Evolutionary conservation across 2,329 filamentous ascomycete genomes (phyloP).

Genomic region (Fusarium vanettenii): DNA sequence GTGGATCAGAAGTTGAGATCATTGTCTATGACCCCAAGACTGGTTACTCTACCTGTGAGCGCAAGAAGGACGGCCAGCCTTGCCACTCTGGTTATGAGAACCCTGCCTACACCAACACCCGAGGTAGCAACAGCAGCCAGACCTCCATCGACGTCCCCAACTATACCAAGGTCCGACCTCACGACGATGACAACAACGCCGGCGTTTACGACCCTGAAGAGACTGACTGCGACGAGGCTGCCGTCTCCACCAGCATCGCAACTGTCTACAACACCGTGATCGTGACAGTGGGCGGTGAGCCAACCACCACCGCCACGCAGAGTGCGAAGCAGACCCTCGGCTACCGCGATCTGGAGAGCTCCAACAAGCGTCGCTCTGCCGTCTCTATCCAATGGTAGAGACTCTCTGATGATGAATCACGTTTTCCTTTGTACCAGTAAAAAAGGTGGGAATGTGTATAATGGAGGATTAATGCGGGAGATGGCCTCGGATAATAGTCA

Average conservation of each 20-base stretch:
- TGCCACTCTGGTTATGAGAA: constrained; percentile 32
- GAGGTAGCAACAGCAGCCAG: constrained; percentile 4
- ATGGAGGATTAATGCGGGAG: not conserved
- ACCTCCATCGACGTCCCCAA: constrained; percentile 15
- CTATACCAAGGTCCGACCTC: constrained; percentile 33
- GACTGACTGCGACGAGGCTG: constrained; percentile 37
- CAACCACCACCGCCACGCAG: constrained; percentile 16
- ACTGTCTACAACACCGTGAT: constrained; percentile 53
- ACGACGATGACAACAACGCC: constrained; percentile 19
- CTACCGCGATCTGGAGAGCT: not conserved
- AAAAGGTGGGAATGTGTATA: constrained; percentile 1
- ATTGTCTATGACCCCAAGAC: constrained; percentile 47
- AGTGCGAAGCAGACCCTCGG: not conserved
- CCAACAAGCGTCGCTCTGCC: constrained; percentile 25
- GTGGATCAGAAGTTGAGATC: constrained; percentile 45
- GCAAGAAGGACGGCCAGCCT: constrained; percentile 42
- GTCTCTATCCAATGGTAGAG: constrained; percentile 28
- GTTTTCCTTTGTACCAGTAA: constrained; percentile 7
- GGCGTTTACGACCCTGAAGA: constrained; percentile 18
- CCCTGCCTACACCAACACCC: constrained; percentile 24
- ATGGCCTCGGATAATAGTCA: not conserved
- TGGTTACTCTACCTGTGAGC: constrained; percentile 45
- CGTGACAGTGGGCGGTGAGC: constrained; percentile 42
- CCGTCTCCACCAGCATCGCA: constrained; percentile 45
- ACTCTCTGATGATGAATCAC: not conserved